Evolutionary conservation across 441 rosid species (phyloP), one percentile per base, ranked within the genome.

Genomic region (Daphne laureola): DNA sequence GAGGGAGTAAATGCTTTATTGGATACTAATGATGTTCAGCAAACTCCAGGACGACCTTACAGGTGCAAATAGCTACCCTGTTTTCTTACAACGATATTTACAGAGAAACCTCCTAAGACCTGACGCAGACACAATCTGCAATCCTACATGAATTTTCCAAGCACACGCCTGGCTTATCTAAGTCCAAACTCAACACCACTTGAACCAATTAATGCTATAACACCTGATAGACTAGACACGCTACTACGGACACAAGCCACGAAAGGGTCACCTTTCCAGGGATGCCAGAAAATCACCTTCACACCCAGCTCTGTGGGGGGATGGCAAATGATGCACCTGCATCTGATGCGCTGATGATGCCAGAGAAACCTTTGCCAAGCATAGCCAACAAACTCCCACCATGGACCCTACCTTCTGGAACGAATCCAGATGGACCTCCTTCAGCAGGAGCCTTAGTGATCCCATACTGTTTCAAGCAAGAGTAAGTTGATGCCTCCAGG

Each of bases 331-430:
- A 63, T 53, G 67, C 69, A 49, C 58, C 54, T 53, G 67, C 67
- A 49, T 56, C 53, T 12, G 65, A 60, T 42, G 61, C 63, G 16
- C 73, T 25, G 14, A 65, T 46, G 52, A 67, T 57, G 17, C 58
- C 63, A 5, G 57, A 42, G 15, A 53, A 53, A 26, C 43, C 55
- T 17, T 35, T 54, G 53, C 62, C 62, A 68, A 93, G 82, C 76
- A 87, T 74, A 61, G 92, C 92, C 79, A 92, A 76, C 75, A 93
- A 78, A 70, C 96, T 78, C 61, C 97, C 98, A 55, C 98, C 98
- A 60, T 85, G 97, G 31, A 93, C 98, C 77, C 98, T 77, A 63
- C 96, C 98, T 80, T 93, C 98, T 7, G 96, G 83, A 54, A 71
- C 78, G 55, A 63, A 56, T 14, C 58, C 78, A n/a, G 86, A 50